Evolutionary conservation across 2,329 filamentous ascomycete genomes (phyloP), one percentile per base, ranked within the genome.

Genomic region (Ciborinia camelliae): DNA sequence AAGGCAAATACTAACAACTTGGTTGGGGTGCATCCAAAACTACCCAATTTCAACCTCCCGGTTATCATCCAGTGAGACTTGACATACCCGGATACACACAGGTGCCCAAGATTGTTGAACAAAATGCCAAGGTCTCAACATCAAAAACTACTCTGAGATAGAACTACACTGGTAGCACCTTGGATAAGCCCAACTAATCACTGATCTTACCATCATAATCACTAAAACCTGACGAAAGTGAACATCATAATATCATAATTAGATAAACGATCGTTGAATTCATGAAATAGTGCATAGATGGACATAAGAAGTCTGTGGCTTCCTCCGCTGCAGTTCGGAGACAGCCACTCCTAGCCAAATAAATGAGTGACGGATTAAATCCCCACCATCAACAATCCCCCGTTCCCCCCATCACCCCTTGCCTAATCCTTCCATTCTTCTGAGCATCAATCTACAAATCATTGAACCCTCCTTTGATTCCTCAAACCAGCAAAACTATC

Each of bases 261-360:
- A 18, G n/a, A 35, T n/a, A 4, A 50, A n/a, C 1, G 3, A n/a
- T 5, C 8, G 15, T 51, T 28, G 3, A n/a, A 28, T 60, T 39
- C 23, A 28, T 39, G 15, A 51, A 50, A 28, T 32, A 51, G 30
- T 9, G 45, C 1, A 4, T n/a, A 60, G 57, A 37, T 60, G 7
- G 23, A 37, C 30, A 37, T n/a, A n/a, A 37, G 30, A 51, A 60
- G n/a, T 39, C 15, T n/a, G 15, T n/a, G 4, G 12, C 3, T 8
- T 26, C 30, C 50, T 37, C 30, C 43, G 43, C 43, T 60, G 43
- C 57, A 60, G 43, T 39, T 26, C 43, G 57, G 43, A 60, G 43
- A 28, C 18, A 51, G 30, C 2, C 45, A 28, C 39, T 15, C 43
- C n/a, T 18, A 35, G 28, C 39, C 28, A 18, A 47, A 58, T 35